Evolutionary conservation across 2,329 filamentous ascomycete genomes (phyloP).

Genomic region (Curvularia sp.): DNA sequence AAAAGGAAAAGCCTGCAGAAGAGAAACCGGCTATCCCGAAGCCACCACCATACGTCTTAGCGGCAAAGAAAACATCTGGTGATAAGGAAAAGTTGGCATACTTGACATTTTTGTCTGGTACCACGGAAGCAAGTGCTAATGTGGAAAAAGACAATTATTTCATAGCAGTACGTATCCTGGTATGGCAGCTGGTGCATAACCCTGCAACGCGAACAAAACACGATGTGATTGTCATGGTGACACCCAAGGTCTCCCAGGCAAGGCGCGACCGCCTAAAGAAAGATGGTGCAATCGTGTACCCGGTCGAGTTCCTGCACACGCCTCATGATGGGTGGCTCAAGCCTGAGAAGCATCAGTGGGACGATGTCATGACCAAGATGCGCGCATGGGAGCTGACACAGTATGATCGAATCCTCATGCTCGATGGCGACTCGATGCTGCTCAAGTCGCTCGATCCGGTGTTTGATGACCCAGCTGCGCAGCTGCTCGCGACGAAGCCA

Average conservation of each 20-base stretch:
- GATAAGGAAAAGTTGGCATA: constrained; percentile 28
- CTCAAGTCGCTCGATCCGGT: constrained; percentile 42
- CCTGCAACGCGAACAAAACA: constrained; percentile 31
- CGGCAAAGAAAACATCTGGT: background rate
- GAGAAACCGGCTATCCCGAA: background rate
- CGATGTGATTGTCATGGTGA: constrained; percentile 41
- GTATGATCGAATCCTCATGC: constrained; percentile 45
- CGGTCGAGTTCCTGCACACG: constrained; percentile 33
- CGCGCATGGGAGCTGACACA: constrained; percentile 50
- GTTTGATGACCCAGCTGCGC: constrained; percentile 45
- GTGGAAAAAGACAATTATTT: constrained; percentile 42
- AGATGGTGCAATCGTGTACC: constrained; percentile 39
- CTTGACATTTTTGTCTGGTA: constrained; percentile 36
- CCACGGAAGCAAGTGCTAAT: constrained; percentile 25
- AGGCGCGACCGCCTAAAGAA: constrained; percentile 28
- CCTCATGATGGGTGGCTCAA: constrained; percentile 29
- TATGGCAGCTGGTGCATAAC: constrained; percentile 43
- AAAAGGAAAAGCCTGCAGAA: background rate
- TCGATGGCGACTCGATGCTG: constrained; percentile 50
- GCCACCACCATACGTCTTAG: constrained; percentile 3
- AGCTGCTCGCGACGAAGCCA: constrained; percentile 12
- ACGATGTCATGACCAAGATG: constrained; percentile 51
- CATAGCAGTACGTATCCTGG: constrained; percentile 37
- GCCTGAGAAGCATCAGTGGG: constrained; percentile 34
- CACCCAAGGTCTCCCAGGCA: constrained; percentile 30